Percentiles rank a stretch among this genome's conserved stretches.
Conservation (phyloP, 176 grass and related monocot species). For the Bothriochloa decipiens region DNA sequence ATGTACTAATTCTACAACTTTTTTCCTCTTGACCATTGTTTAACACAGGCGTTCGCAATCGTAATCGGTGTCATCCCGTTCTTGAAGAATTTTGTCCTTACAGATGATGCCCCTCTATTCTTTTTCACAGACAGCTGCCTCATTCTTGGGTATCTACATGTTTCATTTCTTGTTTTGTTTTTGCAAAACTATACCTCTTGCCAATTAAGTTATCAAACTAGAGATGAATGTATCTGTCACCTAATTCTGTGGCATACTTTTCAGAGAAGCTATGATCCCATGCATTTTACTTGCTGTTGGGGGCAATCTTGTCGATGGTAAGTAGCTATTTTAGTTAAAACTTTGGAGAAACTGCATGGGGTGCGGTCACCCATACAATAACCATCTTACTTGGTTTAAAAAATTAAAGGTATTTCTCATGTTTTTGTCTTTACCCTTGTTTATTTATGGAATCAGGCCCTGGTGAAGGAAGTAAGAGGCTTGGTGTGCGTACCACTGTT, state of each 20-base stretch:
- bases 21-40: constrained; percentile 25
- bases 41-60: constrained; percentile 76
- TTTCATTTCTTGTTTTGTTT: constrained; percentile 21
- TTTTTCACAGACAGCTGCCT: constrained; percentile 99
- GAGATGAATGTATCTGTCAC: constrained; percentile 5
- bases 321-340: constrained; percentile 38
- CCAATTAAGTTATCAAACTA: constrained; percentile 3
- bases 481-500: constrained; percentile 75
- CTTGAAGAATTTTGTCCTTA: constrained; percentile 88
- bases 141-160: constrained; percentile 86
- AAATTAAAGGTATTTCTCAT: constrained; percentile 21
- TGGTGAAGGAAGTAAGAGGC: constrained; percentile 93
- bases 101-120: constrained; percentile 94
- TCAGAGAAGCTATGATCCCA: constrained; percentile 98
- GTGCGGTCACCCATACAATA: neutral
- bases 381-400: neutral
- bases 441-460: constrained; percentile 65
- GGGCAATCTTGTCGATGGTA: constrained; percentile 99
- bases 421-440: constrained; percentile 18
- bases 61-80: constrained; percentile 73
- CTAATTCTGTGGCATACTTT: constrained; percentile 26
- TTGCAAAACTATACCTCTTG: neutral
- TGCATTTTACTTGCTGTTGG: constrained; percentile 99
- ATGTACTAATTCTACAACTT: constrained; percentile 19
- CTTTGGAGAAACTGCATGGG: neutral